These are phyloP conservation scores for Stephania cephalantha DNA, from an alignment of 164 flowering plant species.

Conservation along the genomic window DNA sequence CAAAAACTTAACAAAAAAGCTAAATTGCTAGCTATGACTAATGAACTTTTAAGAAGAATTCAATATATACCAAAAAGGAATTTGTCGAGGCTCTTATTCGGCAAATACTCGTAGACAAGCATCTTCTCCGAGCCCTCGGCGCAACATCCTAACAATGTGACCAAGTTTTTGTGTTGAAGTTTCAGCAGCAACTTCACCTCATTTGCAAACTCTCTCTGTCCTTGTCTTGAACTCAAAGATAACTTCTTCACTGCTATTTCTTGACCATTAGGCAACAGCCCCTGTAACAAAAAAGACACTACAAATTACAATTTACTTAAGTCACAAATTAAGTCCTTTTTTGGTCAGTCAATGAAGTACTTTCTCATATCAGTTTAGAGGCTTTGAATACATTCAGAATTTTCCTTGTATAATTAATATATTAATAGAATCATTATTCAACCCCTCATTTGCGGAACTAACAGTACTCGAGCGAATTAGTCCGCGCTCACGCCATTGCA, in stretches of 20 bases:
- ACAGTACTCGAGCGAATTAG: too few species aligned
- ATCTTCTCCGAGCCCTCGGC: conserved; percentile 68
- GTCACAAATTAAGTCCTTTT: too few species aligned
- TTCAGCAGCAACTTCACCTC: conserved; percentile 62
- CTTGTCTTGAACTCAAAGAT: conserved; percentile 56
- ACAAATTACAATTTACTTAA: too few species aligned
- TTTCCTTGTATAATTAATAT: too few species aligned
- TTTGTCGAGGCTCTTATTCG: conserved; percentile 67
- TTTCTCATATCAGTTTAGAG: too few species aligned
- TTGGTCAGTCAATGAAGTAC: too few species aligned
- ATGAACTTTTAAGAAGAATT: neutral
- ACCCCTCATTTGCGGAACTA: too few species aligned
- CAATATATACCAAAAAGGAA: conserved; percentile 59
- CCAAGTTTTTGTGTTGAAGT: conserved; percentile 69
- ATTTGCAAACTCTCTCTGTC: conserved; percentile 56
- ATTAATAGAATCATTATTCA: too few species aligned
- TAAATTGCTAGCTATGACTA: neutral
- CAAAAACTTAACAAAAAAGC: neutral
- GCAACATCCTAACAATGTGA: conserved; percentile 63
- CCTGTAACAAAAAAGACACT: conserved; percentile 28
- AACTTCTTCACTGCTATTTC: conserved; percentile 74
- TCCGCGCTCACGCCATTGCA: too few species aligned
- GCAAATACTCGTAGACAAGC: conserved; percentile 73
- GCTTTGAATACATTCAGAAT: too few species aligned
- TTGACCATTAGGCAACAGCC: conserved; percentile 60